Base-by-base conservation (phyloP, 2,329 filamentous ascomycete species). In the Fusarium humuli region DNA sequence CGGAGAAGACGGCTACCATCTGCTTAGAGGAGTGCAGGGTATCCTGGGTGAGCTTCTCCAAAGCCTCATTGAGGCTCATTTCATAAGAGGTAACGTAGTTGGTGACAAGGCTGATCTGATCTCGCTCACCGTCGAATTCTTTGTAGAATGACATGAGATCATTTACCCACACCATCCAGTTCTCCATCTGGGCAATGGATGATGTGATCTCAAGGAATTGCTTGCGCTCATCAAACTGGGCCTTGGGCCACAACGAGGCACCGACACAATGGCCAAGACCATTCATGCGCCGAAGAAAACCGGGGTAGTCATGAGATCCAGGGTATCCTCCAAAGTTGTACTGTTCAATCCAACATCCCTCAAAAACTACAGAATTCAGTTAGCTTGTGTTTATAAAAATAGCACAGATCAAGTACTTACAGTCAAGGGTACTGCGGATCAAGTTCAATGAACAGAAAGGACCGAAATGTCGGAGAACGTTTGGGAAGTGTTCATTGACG, bases 71-170 rank as follows among this genome's bases (percentile, higher is more conserved):
- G 6, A 50, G 47, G 11, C 20, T 50, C 7, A 50, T 50, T 12
- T 50, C 29, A 14, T 50, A 22, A 1, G 30, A 50, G 20, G 23
- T 14, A 14, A 50, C 47, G 8, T 42, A 53, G n/a, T 53, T 53
- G 22, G 40, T 53, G 18, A 53, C 34, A 16, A 53, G 49, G 20
- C 49, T 53, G 23, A 53, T 53, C 7, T 53, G 49, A 7, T 53
- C 49, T 8, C 49, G 23, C n/a, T 53, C 49, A 22, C 40, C 49
- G 23, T 53, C 49, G 7, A 53, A 53, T 22, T 53, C 49, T 23
- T 53, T 53, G 49, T 53, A 53, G 49, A 53, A 53, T 7, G 49
- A 53, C 49, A 53, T 53, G 23, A 53, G 49, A 29, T 53, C 49
- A 3, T 53, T 53, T 13, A 53, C 49, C 49, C 49, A 53, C 3